These are phyloP conservation scores for Thecaphora frezii DNA, from an alignment of 1,284 basidiomycete genomes.

Conservation along the genomic window DNA sequence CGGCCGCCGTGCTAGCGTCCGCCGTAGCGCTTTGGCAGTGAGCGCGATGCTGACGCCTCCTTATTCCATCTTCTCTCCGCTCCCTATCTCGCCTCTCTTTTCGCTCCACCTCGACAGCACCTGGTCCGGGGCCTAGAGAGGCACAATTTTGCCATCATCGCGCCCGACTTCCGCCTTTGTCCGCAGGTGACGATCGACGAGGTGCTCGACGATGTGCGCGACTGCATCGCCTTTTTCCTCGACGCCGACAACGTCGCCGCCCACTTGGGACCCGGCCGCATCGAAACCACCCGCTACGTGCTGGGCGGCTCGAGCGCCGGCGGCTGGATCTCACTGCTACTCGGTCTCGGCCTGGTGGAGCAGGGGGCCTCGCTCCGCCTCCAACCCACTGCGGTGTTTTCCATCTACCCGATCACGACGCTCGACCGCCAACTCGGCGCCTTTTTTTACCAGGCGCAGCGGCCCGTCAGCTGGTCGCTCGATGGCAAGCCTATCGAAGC, in stretches of 20 bases:
- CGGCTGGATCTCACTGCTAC: conserved; percentile 38
- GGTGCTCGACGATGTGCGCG: conserved; percentile 36
- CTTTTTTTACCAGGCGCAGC: conserved; percentile 34
- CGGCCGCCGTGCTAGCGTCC: neutral
- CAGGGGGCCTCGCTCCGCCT: conserved; percentile 14
- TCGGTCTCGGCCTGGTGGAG: conserved; percentile 26
- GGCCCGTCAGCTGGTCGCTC: conserved; percentile 34
- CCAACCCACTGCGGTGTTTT: conserved; percentile 25
- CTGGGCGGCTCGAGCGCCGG: conserved; percentile 40
- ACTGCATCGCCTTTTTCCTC: conserved; percentile 30
- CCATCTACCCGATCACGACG: conserved; percentile 44
- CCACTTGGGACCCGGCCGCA: conserved; percentile 7
- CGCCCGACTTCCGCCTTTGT: conserved; percentile 43
- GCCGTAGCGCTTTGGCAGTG: neutral
- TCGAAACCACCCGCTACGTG: conserved; percentile 23
- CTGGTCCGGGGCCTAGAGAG: conserved; percentile 27
- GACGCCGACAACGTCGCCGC: conserved; percentile 9
- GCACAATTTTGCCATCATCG: conserved; percentile 27
- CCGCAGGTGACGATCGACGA: conserved; percentile 34
- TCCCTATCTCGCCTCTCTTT: no score
- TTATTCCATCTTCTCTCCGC: no score
- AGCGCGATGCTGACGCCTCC: no score
- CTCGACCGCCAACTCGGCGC: conserved; percentile 17
- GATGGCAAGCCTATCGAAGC: conserved; percentile 21
- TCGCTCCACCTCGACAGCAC: conserved; percentile 15